These are phyloP conservation scores for Picochlorum sp. DNA, from an alignment of 139 green algal genomes.

Conservation along the genomic window DNA sequence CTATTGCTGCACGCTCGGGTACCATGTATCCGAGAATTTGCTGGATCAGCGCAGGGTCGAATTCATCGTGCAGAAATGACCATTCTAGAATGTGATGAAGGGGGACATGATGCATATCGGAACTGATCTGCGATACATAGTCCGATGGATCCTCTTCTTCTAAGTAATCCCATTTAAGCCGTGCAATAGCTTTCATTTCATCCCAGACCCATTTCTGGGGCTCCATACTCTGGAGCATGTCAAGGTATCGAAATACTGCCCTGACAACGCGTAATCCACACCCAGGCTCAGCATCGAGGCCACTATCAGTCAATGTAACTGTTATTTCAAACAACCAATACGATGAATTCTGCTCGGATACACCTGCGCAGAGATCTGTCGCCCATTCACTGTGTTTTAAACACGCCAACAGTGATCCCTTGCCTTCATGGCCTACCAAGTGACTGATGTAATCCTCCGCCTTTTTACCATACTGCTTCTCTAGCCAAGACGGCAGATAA, in stretches of 20 bases:
- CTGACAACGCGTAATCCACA: conserved; percentile 51
- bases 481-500: conserved; percentile 63
- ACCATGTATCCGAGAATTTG: conserved; percentile 39
- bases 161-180: conserved; percentile 52
- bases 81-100: conserved; percentile 54
- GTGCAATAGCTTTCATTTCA: conserved; percentile 66
- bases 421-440: conserved; percentile 89
- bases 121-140: conserved; percentile 49
- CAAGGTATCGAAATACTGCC: conserved; percentile 79
- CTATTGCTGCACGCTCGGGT: conserved; percentile 38
- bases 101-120: conserved; percentile 35
- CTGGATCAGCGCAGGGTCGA: conserved; percentile 50
- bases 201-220: conserved; percentile 77
- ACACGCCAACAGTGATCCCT: conserved; percentile 66
- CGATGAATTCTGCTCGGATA: conserved; percentile 58
- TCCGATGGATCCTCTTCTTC: conserved; percentile 84
- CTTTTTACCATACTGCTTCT: conserved; percentile 52
- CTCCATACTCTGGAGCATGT: conserved; percentile 55
- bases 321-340: conserved; percentile 68
- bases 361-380: conserved; percentile 69
- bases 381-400: conserved; percentile 78
- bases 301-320: conserved; percentile 71
- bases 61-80: conserved; percentile 52
- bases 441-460: conserved; percentile 84
- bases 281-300: conserved; percentile 59